Evolutionary conservation across 202 grass and related monocot species (phyloP).

Genomic region (Schoenoplectus tabernaemontani): DNA sequence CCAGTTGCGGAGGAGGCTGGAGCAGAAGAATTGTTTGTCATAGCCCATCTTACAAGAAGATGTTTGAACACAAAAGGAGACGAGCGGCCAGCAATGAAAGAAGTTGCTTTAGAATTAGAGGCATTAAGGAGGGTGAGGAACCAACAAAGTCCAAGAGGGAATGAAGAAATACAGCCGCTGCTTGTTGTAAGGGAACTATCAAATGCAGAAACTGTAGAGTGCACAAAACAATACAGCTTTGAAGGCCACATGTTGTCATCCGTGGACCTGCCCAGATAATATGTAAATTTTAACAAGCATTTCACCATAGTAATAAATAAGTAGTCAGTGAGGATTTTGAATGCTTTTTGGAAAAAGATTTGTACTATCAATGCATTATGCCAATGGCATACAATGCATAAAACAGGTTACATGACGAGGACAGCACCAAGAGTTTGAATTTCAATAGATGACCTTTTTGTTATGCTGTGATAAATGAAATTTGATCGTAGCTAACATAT

Average conservation of each 20-base stretch:
- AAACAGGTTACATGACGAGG: no score
- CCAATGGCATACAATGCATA: no score
- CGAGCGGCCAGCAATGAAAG: slow-evolving; percentile 38
- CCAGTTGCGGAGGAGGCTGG: slow-evolving; percentile 33
- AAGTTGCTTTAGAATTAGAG: slow-evolving; percentile 37
- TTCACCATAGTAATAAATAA: no score
- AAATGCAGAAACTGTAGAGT: slow-evolving; percentile 13
- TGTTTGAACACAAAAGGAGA: slow-evolving; percentile 48
- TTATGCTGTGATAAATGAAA: no score
- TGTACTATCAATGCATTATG: no score
- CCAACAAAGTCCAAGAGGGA: background rate
- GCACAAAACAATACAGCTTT: slow-evolving; percentile 24
- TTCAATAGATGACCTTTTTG: no score
- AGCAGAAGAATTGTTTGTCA: slow-evolving; percentile 26
- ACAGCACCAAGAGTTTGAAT: no score
- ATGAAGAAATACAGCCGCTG: background rate
- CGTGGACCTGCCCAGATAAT: slow-evolving; percentile 18
- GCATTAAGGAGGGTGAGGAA: slow-evolving; percentile 14
- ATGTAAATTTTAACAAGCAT: background rate
- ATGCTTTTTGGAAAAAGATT: no score
- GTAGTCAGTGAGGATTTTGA: no score
- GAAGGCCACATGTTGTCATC: slow-evolving; percentile 20
- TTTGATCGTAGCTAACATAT: no score
- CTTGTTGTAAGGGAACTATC: background rate
- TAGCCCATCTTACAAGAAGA: slow-evolving; percentile 38